A percentile compares a stretch with the other conserved stretches of the same genome.
phyloP scores from a whole-genome alignment of 75 land plant genomes.

The Cunninghamia lanceolata region DNA sequence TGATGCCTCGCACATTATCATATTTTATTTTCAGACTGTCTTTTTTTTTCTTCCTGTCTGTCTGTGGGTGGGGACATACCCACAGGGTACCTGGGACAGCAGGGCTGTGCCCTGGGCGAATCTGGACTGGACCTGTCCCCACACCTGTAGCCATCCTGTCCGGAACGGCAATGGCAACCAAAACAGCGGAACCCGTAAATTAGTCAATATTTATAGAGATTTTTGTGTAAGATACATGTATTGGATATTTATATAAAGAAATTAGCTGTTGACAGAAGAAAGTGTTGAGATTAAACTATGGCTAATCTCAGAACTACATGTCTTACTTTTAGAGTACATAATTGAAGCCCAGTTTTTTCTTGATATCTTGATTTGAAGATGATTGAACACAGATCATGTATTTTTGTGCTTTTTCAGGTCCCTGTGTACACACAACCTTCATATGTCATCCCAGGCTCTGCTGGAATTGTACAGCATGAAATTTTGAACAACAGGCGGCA shows the following conservation, averaged over 20 bases:
- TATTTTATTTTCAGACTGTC: too few relatives aligned
- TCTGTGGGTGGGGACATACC: too few relatives aligned
- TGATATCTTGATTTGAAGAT: background rate
- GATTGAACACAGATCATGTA: background rate
- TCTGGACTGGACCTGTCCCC: too few relatives aligned
- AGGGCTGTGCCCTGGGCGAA: too few relatives aligned
- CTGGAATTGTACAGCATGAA: slow-evolving; percentile 85
- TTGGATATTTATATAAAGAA: background rate
- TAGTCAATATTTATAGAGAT: too few relatives aligned
- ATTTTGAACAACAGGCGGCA: slow-evolving; percentile 92
- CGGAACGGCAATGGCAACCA: too few relatives aligned
- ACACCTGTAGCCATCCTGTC: too few relatives aligned
- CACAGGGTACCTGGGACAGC: too few relatives aligned
- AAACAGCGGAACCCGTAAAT: too few relatives aligned
- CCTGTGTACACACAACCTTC: slow-evolving; percentile 77
- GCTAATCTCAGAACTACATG: background rate
- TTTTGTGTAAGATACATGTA: background rate
- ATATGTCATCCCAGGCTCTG: slow-evolving; percentile 67
- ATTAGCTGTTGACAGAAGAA: background rate
- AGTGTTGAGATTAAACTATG: background rate
- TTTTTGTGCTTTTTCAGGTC: slow-evolving; percentile 37
- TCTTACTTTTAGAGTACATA: background rate
- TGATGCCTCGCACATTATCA: too few relatives aligned
- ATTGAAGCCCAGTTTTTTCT: background rate
- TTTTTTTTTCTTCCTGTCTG: too few relatives aligned